Conservation (phyloP, 2,329 filamentous ascomycete species). For the Ophiosphaerella narmari region DNA sequence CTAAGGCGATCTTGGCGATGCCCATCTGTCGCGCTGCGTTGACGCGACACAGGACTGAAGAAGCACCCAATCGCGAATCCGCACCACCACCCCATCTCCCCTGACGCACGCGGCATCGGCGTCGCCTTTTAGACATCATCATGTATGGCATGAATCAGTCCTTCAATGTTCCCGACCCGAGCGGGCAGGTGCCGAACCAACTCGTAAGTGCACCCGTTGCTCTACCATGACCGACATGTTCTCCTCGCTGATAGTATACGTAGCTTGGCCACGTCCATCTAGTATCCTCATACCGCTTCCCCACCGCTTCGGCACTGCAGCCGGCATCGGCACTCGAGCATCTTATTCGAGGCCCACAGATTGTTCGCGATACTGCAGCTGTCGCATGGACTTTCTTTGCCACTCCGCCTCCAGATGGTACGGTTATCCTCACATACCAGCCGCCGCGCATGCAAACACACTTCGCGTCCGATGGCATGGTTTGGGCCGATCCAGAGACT, state of each 20-base stretch:
- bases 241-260: not conserved
- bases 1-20: slow-evolving; percentile 7
- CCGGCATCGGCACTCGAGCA: slow-evolving; percentile 80
- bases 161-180: slow-evolving; percentile 40
- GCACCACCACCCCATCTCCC: slow-evolving; percentile 12
- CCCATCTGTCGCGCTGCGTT: slow-evolving; percentile 15
- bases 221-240: slow-evolving; percentile 18
- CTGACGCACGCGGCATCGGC: slow-evolving; percentile 22
- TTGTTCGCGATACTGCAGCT: slow-evolving; percentile 80
- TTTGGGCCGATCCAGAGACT: slow-evolving; percentile 84
- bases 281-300: slow-evolving; percentile 81
- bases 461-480: slow-evolving; percentile 88
- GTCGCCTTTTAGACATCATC: slow-evolving; percentile 30
- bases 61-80: slow-evolving; percentile 25
- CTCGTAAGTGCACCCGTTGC: slow-evolving; percentile 31
- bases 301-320: slow-evolving; percentile 71
- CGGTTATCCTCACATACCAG: slow-evolving; percentile 87
- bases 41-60: slow-evolving; percentile 21
- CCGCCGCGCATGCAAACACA: slow-evolving; percentile 69
- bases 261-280: slow-evolving; percentile 90
- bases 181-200: slow-evolving; percentile 40
- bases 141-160: slow-evolving; percentile 44
- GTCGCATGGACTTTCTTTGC: slow-evolving; percentile 95
- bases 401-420: slow-evolving; percentile 74
- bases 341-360: slow-evolving; percentile 80